Evolutionary conservation across 805 yeast species (phyloP), one percentile per base, ranked within the genome.

Genomic region (Saturnispora diversa): DNA sequence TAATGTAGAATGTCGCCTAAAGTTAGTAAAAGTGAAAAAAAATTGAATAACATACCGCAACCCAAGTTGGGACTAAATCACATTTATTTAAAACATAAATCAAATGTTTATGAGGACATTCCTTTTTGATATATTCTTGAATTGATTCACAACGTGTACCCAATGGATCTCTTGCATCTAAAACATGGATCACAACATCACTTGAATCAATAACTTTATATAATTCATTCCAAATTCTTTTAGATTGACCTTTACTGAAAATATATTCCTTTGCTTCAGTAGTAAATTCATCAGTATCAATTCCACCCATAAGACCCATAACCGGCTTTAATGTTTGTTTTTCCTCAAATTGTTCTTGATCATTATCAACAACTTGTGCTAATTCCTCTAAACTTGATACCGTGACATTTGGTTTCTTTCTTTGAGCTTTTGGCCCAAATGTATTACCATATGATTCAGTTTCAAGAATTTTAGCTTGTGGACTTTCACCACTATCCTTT

Each of bases 51-150:
- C 97, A 75, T 86, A 88, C 97, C 56, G 97, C 97, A 56, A 86
- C 97, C 97, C 97, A 90, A 35, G 96, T 90, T 49, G 98, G 98
- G 39, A 90, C 96, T 56, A 90, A 77, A 70, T 90, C 98, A 75
- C 97, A 88, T 72, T 90, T 90, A 75, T 90, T 90, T 65, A 90
- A 68, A 43, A 92, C 95, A 59, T 82, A 88, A 51, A 90, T 82
- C 68, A 90, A 71, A 70, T 92, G 98, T 66, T 90, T 90, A 60
- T 92, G 98, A 11, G 97, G 85, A 57, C 94, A 87, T 65, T 90
- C 98, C 50, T 84, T 90, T 53, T 74, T 77, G 60, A 90, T 85
- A 59, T 86, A 88, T 55, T 86, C 87, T 63, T 92, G 97, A 42
- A 90, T 96, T 2, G 94, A 74, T 52, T 72, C 80, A 71, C 98